These are phyloP conservation scores for Helicocarpus griseus DNA, from an alignment of 2,329 filamentous ascomycete species.

Conservation along the genomic window DNA sequence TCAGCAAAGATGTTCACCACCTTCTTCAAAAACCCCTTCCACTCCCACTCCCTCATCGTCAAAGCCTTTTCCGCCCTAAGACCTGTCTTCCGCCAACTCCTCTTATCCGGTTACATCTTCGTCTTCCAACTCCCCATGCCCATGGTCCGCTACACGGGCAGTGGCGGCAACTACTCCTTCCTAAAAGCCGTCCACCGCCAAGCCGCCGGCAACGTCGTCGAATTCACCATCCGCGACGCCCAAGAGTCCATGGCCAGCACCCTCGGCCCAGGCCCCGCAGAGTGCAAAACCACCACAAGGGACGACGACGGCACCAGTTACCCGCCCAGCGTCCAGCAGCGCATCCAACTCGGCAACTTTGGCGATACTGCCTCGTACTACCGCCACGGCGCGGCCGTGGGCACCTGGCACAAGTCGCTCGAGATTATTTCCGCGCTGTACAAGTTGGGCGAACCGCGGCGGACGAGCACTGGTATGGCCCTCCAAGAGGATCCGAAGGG, in stretches of 20 bases:
- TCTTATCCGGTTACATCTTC: conserved; percentile 46
- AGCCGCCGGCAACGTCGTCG: conserved; percentile 25
- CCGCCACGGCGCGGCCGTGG: conserved; percentile 38
- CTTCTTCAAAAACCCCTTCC: conserved; percentile 34
- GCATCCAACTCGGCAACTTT: conserved; percentile 37
- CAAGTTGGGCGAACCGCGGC: conserved; percentile 28
- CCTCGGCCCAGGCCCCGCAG: conserved; percentile 40
- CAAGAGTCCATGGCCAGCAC: conserved; percentile 43
- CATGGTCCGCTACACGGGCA: conserved; percentile 36
- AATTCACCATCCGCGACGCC: conserved; percentile 25
- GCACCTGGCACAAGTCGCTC: conserved; percentile 43
- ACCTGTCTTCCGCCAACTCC: conserved; percentile 41
- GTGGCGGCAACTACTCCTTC: conserved; percentile 42
- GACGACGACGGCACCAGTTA: conserved; percentile 24
- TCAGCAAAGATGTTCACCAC: conserved; percentile 43
- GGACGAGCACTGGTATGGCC: conserved; percentile 28
- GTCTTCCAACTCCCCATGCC: conserved; percentile 42
- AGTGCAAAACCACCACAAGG: conserved; percentile 30
- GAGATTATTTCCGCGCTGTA: conserved; percentile 41
- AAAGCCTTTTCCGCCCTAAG: conserved; percentile 35
- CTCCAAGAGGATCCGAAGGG: conserved; percentile 40
- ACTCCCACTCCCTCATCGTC: conserved; percentile 36
- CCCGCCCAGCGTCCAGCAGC: conserved; percentile 30
- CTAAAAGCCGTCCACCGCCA: conserved; percentile 33
- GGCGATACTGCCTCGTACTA: conserved; percentile 45